Percentiles rank a stretch among this genome's conserved stretches.
These are phyloP conservation scores for Magnusiomyces magnusii DNA, from an alignment of 1,139 yeast species.

Conservation along the genomic window DNA sequence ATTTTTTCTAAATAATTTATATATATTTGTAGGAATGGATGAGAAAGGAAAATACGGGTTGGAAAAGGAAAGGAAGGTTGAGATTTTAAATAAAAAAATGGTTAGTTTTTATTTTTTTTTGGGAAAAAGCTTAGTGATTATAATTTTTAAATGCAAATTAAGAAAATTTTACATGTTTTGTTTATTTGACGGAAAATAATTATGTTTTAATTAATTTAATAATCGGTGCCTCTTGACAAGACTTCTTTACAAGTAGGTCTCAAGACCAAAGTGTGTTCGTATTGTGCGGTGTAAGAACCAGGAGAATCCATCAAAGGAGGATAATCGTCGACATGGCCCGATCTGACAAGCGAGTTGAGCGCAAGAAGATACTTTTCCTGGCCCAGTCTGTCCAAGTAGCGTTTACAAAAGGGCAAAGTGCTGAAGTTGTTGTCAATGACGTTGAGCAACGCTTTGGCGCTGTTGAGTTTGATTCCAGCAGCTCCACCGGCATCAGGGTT, in stretches of 20 bases:
- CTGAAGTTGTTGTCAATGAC: slow-evolving; percentile 79
- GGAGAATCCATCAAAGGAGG: slow-evolving; percentile 88
- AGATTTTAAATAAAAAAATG: neutral
- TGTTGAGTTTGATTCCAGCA: slow-evolving; percentile 43
- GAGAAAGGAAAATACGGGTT: no score
- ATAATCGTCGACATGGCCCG: slow-evolving; percentile 84
- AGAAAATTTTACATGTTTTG: no score
- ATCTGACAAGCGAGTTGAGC: slow-evolving; percentile 75
- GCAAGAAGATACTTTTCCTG: slow-evolving; percentile 89
- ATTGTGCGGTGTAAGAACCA: slow-evolving; percentile 95
- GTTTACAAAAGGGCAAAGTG: slow-evolving; percentile 92
- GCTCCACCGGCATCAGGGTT: slow-evolving; percentile 48
- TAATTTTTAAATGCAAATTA: no score
- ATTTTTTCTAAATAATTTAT: neutral
- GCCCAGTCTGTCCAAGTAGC: slow-evolving; percentile 86
- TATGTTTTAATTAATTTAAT: slow-evolving; percentile 32
- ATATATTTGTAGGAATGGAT: no score
- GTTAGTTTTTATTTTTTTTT: neutral
- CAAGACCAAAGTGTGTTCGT: slow-evolving; percentile 84
- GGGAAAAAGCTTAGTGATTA: no score
- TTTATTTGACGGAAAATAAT: no score
- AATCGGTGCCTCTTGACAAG: slow-evolving; percentile 92
- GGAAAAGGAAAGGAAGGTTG: neutral
- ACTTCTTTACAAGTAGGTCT: slow-evolving; percentile 93
- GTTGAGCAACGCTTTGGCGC: slow-evolving; percentile 58